Base-by-base conservation (phyloP, 306 rosid species). In the Citrullus mucosospermus region DNA sequence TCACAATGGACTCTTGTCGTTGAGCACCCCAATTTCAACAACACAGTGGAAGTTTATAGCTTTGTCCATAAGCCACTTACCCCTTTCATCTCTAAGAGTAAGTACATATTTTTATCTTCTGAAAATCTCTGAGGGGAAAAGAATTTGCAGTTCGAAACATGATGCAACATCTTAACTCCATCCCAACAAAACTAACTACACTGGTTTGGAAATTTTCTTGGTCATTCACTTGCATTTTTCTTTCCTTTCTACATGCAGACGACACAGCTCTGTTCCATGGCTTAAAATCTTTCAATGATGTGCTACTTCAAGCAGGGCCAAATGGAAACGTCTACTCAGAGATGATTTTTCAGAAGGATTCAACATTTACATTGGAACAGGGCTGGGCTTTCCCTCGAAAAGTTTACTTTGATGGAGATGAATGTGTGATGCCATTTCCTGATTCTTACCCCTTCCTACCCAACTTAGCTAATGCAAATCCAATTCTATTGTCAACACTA, bases 331-430 rank as follows among this genome's bases (percentile, higher is more conserved):
- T 89, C 10, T 92, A 93, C 53, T 88, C 98, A 13, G 96, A 91
- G 85, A 84, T 91, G 46, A 92, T 93, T 46, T 70, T 93, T 85
- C 88, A 82, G 85, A 93, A 93, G 78, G 93, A 91, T 81, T 81
- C 82, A 81, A 88, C 91, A 57, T 93, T 91, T 79, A 88, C 98
- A 0, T 86, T 93, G 51, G 87, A 87, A 81, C 92, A 90, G 13
- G 97, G 98, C 22, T 91, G 98, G 98, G 96, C 92, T 17, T 93
- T 93, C 85, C 98, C 97, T 32, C 88, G 93, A 82, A 90, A 85
- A 67, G 89, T 93, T 44, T 91, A 90, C 87, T 93, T 93, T 81
- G 90, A 93, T 76, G 98, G 98, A 25, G 96, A 93, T 34, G 98
- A 93, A 83, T 93, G 98, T 17, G 89, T 88, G 97, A 76, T 93